These are phyloP conservation scores for Penicillium bovifimosum DNA, from an alignment of 495 filamentous ascomycete genomes.

Conservation along the genomic window DNA sequence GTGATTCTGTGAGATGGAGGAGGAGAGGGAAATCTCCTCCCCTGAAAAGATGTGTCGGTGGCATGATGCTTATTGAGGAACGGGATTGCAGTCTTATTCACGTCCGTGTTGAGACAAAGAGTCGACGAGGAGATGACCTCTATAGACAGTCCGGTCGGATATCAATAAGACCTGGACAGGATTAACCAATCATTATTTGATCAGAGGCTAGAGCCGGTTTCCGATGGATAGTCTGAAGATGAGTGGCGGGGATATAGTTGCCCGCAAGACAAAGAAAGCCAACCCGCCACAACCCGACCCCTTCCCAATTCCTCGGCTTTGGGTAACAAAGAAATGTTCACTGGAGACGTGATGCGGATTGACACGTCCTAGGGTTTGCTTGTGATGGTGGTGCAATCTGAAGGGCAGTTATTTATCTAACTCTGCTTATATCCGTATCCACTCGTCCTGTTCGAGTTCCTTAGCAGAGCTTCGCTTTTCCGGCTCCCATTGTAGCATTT, in stretches of 20 bases:
- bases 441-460: conserved; percentile 11
- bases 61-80: conserved; percentile 1
- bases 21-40: background rate
- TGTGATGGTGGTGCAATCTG: too few relatives aligned
- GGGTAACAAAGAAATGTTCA: too few relatives aligned
- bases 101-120: background rate
- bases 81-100: background rate
- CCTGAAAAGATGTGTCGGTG: background rate
- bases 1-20: background rate
- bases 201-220: too few relatives aligned
- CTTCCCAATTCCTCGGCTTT: too few relatives aligned
- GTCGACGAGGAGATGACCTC: background rate
- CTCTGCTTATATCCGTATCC: conserved; percentile 5
- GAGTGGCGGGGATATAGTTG: too few relatives aligned
- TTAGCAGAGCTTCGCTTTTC: conserved; percentile 10
- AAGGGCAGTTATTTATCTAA: background rate
- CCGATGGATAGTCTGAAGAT: too few relatives aligned
- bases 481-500: conserved; percentile 16
- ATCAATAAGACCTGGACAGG: background rate
- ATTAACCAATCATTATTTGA: background rate
- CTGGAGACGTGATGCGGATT: too few relatives aligned
- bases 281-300: too few relatives aligned
- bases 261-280: too few relatives aligned
- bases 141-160: background rate
- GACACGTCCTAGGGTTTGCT: too few relatives aligned